Conservation (phyloP, 2,329 filamentous ascomycete species). For the Diaporthe vaccinii region DNA sequence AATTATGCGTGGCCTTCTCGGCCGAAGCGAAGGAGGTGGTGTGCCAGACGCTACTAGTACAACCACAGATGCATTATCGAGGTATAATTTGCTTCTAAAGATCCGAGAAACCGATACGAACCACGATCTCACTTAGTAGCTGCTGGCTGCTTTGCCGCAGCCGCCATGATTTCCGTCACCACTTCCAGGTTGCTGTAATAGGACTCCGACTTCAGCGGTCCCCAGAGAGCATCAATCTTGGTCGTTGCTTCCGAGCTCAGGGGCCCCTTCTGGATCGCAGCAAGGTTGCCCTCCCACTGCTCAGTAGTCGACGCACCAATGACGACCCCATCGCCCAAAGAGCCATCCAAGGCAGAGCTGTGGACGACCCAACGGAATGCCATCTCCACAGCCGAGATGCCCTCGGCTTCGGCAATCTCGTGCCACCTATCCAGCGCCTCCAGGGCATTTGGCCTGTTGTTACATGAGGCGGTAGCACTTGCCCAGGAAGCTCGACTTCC, state of each 20-base stretch:
- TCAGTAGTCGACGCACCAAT: conserved; percentile 54
- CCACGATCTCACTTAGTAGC: too few relatives aligned
- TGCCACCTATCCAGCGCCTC: conserved; percentile 63
- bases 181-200: too few relatives aligned
- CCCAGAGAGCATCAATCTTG: conserved; percentile 33
- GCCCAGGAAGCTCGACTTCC: conserved; percentile 58
- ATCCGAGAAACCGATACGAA: too few relatives aligned
- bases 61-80: too few relatives aligned
- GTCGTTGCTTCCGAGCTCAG: conserved; percentile 23
- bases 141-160: too few relatives aligned
- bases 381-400: conserved; percentile 67
- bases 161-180: too few relatives aligned
- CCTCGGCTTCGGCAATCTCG: conserved; percentile 61
- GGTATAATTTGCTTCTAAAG: too few relatives aligned
- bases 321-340: conserved; percentile 54
- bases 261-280: conserved; percentile 29
- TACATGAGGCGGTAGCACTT: conserved; percentile 40
- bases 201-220: conserved; percentile 1
- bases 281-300: conserved; percentile 52
- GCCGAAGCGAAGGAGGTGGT: too few relatives aligned
- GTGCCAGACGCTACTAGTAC: too few relatives aligned
- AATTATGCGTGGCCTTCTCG: too few relatives aligned
- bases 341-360: conserved; percentile 61
- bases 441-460: conserved; percentile 57
- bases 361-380: conserved; percentile 74